Evolutionary conservation across 176 grass and related monocot genomes (phyloP), one percentile per base, ranked within the genome.

Genomic region (Zea luxurians): DNA sequence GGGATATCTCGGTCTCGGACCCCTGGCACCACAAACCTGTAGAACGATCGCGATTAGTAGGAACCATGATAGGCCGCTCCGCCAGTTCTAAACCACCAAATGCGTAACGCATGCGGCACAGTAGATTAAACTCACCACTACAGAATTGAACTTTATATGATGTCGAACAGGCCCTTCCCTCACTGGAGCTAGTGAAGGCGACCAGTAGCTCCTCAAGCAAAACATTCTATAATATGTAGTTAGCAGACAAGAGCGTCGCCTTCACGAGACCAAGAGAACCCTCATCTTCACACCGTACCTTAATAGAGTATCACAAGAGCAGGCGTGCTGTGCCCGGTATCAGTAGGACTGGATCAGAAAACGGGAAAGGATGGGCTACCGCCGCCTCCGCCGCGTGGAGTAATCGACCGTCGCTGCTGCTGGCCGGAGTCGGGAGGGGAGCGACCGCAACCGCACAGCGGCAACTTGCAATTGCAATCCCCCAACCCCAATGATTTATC

Each of bases 1-100:
- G 64, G 91, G 95, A 60, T 70, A 94, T 78, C 89, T 92, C 3
- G 91, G 95, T 68, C 95, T 92, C 15, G 95, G 95, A 9, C 95
- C 91, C 84, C 95, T 92, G 62, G 83, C 87, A 47, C 70, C 89
- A 43, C 95, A 94, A 8, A 97, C 91, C 94, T 97, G 42, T 75
- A 27, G 13, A 16, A 61, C 36, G 75, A 10, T 41, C 12, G 40
- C 21, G 44, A 60, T 46, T 11, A 8, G 37, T n/a, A 64, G 44
- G 41, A 17, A 48, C 80, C 54, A 84, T 10, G 27, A 71, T 71
- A 50, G 58, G 36, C 57, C 58, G 0, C 77, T 49, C 7, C 6
- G 7, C 4, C 10, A 50, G 37, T 47, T 58, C 37, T 17, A 68
- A 81, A 13, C 7, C 16, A 71, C 46, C 6, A 44, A 3, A 69